Conservation (phyloP, 2,329 filamentous ascomycete genomes). For the Xenoacremonium recifei region DNA sequence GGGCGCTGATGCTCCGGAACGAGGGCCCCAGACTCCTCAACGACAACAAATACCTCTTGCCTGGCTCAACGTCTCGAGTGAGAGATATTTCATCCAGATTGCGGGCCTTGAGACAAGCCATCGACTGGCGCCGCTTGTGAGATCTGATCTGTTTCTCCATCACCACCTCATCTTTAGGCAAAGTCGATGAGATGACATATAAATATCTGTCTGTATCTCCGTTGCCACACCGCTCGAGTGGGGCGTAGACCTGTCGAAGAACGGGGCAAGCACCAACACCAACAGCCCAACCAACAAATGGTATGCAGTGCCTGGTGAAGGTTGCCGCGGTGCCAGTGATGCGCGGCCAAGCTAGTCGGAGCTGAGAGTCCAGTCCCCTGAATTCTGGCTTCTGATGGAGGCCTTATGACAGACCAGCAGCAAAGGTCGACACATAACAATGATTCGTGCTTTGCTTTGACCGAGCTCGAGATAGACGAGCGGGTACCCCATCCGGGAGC, state of each 20-base stretch:
- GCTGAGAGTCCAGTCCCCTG: background rate
- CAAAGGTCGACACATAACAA: background rate
- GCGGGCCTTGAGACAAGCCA: background rate
- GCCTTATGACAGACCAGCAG: no score
- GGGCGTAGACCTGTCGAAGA: no score
- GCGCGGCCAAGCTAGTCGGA: background rate
- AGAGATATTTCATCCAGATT: background rate
- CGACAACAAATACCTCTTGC: background rate
- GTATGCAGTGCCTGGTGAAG: background rate
- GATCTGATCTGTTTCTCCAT: background rate
- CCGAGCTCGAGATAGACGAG: background rate
- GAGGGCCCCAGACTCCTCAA: background rate
- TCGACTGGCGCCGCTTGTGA: background rate
- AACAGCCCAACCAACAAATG: no score
- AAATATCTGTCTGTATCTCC: conserved; percentile 1
- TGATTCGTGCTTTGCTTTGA: background rate
- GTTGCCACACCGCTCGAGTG: background rate
- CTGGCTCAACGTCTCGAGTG: background rate
- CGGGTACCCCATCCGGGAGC: background rate
- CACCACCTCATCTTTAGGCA: background rate
- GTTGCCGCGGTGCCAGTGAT: background rate
- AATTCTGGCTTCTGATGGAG: no score
- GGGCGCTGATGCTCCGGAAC: background rate
- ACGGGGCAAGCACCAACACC: no score
- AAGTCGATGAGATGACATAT: background rate